Conservation (phyloP, 2,329 filamentous ascomycete species). For the Aspergillus oerlinghausenensis region DNA sequence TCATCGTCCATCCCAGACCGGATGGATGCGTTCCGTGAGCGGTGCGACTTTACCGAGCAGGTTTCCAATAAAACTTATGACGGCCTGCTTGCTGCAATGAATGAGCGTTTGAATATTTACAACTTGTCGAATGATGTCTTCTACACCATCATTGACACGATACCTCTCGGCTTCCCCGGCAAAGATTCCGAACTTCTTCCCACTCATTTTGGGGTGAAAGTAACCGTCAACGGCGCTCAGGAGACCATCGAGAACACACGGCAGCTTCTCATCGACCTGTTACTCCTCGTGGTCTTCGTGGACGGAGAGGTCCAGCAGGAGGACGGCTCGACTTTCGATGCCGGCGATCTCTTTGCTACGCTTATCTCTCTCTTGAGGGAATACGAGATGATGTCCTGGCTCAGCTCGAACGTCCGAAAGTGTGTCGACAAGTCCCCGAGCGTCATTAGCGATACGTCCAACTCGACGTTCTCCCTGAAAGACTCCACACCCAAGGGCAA, state of each 20-base stretch:
- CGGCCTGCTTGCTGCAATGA: constrained; percentile 64
- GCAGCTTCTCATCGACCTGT: constrained; percentile 72
- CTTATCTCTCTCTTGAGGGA: constrained; percentile 68
- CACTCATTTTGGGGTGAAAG: constrained; percentile 71
- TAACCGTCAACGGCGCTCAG: constrained; percentile 71
- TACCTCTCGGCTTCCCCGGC: constrained; percentile 40
- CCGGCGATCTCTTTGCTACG: constrained; percentile 53
- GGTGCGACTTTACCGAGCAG: constrained; percentile 70
- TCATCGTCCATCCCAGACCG: constrained; percentile 66
- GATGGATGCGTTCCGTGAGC: constrained; percentile 73
- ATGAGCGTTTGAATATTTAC: constrained; percentile 55
- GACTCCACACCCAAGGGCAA: constrained; percentile 18
- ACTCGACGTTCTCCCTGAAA: constrained; percentile 22
- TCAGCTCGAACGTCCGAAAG: constrained; percentile 46
- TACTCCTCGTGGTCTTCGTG: constrained; percentile 81
- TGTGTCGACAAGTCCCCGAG: constrained; percentile 23
- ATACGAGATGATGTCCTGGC: constrained; percentile 64
- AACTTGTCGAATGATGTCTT: constrained; percentile 49
- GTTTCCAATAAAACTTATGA: constrained; percentile 78
- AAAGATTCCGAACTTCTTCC: constrained; percentile 41
- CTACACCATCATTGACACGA: constrained; percentile 46
- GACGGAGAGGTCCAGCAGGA: constrained; percentile 74
- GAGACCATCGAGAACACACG: constrained; percentile 71
- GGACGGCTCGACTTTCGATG: constrained; percentile 64
- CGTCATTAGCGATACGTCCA: constrained; percentile 20